These are phyloP conservation scores for Takashimella tepidaria DNA, from an alignment of 1,284 basidiomycete species.

Conservation along the genomic window DNA sequence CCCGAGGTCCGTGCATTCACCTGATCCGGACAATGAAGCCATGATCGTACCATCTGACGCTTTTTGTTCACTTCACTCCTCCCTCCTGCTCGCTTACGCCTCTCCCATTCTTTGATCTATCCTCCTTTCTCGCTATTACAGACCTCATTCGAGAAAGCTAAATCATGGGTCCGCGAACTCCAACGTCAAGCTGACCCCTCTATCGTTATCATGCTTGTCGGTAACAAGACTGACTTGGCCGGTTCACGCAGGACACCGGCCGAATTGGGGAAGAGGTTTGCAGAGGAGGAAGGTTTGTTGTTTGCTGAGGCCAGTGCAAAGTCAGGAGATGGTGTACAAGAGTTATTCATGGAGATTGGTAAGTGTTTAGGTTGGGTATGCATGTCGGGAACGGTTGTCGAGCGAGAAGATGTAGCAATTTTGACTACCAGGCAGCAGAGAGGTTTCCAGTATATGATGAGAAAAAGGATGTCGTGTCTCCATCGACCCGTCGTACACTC, in stretches of 20 bases:
- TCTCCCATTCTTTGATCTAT: background rate
- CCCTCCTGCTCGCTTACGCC: background rate
- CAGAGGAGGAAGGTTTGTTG: conserved; percentile 89
- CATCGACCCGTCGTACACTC: no score
- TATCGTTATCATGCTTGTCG: conserved; percentile 91
- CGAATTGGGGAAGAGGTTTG: conserved; percentile 87
- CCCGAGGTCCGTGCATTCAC: no score
- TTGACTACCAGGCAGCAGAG: background rate
- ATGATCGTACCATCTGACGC: no score
- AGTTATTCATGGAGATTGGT: conserved; percentile 77
- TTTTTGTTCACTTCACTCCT: no score
- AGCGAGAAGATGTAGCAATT: background rate
- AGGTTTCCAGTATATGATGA: no score
- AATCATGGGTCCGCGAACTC: conserved; percentile 92
- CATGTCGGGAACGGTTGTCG: background rate
- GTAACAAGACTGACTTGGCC: conserved; percentile 87
- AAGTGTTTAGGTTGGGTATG: conserved; percentile 14
- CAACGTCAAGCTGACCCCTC: conserved; percentile 96
- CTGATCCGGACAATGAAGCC: no score
- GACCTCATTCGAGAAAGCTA: conserved; percentile 84
- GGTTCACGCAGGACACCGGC: conserved; percentile 65
- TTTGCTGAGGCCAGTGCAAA: conserved; percentile 97
- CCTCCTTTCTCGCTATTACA: conserved; percentile 14
- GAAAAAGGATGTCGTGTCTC: no score
- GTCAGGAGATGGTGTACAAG: conserved; percentile 80